Conservation (phyloP, 495 filamentous ascomycete genomes). For the Staphylotrichum longicolle region DNA sequence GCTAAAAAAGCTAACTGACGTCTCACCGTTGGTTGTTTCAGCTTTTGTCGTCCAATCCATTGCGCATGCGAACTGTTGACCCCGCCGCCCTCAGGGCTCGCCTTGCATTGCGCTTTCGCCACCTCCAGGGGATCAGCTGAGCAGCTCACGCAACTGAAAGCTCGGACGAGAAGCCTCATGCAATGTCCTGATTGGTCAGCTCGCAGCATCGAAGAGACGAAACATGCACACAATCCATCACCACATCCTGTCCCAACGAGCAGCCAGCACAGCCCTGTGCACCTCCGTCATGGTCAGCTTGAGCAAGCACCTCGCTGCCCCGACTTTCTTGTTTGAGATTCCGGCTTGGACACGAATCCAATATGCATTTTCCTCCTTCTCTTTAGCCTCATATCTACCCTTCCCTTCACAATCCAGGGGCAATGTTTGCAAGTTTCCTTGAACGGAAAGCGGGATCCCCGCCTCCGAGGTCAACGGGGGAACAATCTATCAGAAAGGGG, state of each 20-base stretch:
- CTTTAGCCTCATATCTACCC: no score
- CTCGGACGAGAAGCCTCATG: neutral
- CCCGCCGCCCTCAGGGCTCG: neutral
- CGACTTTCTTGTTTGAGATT: no score
- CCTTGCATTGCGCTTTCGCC: neutral
- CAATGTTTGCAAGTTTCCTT: neutral
- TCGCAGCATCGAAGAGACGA: no score
- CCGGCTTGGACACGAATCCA: no score
- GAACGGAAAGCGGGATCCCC: neutral
- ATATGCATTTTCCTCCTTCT: no score
- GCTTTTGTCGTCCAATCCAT: conserved; percentile 7
- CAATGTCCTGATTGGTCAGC: no score
- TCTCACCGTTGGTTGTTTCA: conserved; percentile 8
- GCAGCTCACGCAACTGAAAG: neutral
- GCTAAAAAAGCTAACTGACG: neutral
- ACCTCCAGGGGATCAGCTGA: neutral
- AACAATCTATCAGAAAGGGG: conserved; percentile 2
- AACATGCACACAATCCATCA: no score
- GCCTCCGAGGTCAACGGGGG: conserved; percentile 1
- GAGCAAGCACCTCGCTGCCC: no score
- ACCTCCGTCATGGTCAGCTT: no score
- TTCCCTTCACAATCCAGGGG: no score
- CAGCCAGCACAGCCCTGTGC: no score
- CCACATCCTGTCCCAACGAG: no score
- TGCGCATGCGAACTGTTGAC: neutral